Evolutionary conservation across 2,329 filamentous ascomycete species (phyloP), one percentile per base, ranked within the genome.

Genomic region (Lecanoromycetidae sp.): DNA sequence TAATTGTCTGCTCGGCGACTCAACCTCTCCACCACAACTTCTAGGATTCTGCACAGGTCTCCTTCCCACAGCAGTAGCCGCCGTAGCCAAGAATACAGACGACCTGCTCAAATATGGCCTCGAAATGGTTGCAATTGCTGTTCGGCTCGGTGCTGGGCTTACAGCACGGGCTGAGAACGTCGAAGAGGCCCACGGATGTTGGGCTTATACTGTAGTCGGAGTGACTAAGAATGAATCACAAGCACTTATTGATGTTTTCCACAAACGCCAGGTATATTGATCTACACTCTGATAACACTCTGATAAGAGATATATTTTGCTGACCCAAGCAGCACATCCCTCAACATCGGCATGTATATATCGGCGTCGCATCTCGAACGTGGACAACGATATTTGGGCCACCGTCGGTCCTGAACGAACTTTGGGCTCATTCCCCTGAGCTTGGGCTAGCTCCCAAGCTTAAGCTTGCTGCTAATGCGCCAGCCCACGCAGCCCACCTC

Each of bases 41-140:
- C 46, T 50, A 20, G 49, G 44, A 10, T 43, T 51, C 34, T 51
- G 49, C 25, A 48, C 35, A 9, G 49, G 49, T 20, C 39, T 51
- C n/a, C 36, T 51, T 13, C 49, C 49, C 20, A 45, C 49, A 22
- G 44, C 49, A 4, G 49, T 36, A 27, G 32, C 44, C 15, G 45
- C 40, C 4, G 35, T 34, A 9, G 19, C 44, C 25, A 37, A 15
- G 25, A 36, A 39, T 12, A 19, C 26, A 9, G 22, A 19, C 5
- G 44, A 51, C 13, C 9, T 48, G 8, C 33, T 44, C 6, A 51
- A 15, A 4, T 33, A 25, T n/a, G 44, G 38, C 13, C 38, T 44
- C 9, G 49, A 51, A 29, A 34, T 51, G 5, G 40, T 45, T n/a
- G 34, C 25, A 17, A 44, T 51, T 5, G 30, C 44, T 8, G 13